Conservation (phyloP, 805 yeast genomes). For the Hanseniaspora vineae region DNA sequence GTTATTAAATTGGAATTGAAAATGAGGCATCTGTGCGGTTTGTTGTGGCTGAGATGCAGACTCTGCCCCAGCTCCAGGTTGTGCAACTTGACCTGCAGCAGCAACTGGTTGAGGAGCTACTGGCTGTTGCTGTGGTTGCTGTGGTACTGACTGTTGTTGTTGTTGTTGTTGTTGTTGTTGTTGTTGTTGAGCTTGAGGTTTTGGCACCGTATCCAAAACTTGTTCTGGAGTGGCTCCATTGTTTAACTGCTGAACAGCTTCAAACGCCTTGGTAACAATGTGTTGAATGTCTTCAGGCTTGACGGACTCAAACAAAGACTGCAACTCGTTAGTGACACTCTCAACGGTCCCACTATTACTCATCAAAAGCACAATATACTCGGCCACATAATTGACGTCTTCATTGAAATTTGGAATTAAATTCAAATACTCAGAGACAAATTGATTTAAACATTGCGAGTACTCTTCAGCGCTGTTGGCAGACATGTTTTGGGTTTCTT, state of each 20-base stretch:
- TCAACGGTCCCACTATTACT: constrained; percentile 51
- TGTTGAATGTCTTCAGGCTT: constrained; percentile 44
- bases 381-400: constrained; percentile 53
- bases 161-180: constrained; percentile 8
- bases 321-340: constrained; percentile 48
- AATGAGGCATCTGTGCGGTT: constrained; percentile 15
- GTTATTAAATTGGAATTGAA: constrained; percentile 13
- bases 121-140: constrained; percentile 1
- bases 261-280: constrained; percentile 44
- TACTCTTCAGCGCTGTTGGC: background rate
- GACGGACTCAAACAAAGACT: constrained; percentile 47
- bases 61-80: background rate
- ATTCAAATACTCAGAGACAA: background rate
- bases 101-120: background rate
- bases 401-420: constrained; percentile 9
- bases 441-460: background rate
- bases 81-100: background rate
- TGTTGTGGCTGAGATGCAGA: background rate
- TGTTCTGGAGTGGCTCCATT: constrained; percentile 15
- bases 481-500: background rate
- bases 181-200: constrained; percentile 8
- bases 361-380: constrained; percentile 57
- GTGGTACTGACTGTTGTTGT: constrained; percentile 5
- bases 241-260: constrained; percentile 24
- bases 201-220: constrained; percentile 16